These are phyloP conservation scores for Pichia sp. DNA, from an alignment of 1,139 yeast genomes.

Conservation along the genomic window DNA sequence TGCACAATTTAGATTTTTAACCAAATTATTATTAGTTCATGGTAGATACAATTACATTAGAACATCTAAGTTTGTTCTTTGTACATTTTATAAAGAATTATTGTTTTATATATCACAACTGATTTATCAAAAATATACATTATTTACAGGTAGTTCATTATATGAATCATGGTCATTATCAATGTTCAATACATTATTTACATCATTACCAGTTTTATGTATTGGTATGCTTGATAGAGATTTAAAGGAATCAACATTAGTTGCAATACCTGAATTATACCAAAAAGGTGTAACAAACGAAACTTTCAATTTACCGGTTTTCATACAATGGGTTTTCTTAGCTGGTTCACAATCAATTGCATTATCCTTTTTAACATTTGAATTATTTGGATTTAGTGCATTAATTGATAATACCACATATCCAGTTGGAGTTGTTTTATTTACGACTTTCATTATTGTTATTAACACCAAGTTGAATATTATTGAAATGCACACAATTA, in stretches of 20 bases:
- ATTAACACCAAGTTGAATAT: conserved; percentile 76
- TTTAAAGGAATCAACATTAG: conserved; percentile 74
- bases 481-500: conserved; percentile 77
- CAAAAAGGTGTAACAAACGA: conserved; percentile 67
- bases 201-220: conserved; percentile 85
- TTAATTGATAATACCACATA: conserved; percentile 67
- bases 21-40: conserved; percentile 81
- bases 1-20: conserved; percentile 83
- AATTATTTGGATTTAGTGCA: conserved; percentile 64
- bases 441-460: conserved; percentile 62
- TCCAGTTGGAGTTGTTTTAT: conserved; percentile 74
- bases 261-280: conserved; percentile 90
- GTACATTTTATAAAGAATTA: conserved; percentile 92
- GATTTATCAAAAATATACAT: conserved; percentile 75
- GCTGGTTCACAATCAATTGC: conserved; percentile 72
- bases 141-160: conserved; percentile 88
- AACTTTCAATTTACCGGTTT: conserved; percentile 65
- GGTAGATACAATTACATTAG: conserved; percentile 93
- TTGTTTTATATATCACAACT: conserved; percentile 85
- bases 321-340: conserved; percentile 70
- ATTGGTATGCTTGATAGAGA: conserved; percentile 96
- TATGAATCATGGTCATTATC: conserved; percentile 96
- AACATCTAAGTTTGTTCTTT: conserved; percentile 83
- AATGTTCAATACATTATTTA: conserved; percentile 93
- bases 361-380: conserved; percentile 59